These are phyloP conservation scores for Prunus yedoensis DNA, from an alignment of 331 rosid genomes.

Conservation along the genomic window DNA sequence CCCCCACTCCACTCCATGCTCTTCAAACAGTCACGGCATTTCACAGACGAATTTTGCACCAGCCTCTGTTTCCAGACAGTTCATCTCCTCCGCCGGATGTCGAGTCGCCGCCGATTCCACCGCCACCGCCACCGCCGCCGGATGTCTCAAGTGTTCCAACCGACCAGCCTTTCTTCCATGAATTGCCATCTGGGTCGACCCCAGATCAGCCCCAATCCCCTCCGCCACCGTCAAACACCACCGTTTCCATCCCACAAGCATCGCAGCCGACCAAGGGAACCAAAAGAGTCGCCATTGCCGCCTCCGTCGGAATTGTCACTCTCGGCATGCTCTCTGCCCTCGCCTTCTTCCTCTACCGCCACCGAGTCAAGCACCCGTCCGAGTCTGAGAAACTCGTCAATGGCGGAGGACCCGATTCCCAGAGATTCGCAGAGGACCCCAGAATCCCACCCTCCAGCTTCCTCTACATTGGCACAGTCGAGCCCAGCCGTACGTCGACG, in stretches of 20 bases:
- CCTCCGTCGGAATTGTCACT: slow-evolving; percentile 90
- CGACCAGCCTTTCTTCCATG: slow-evolving; percentile 80
- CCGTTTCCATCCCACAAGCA: slow-evolving; percentile 68
- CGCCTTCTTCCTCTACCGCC: slow-evolving; percentile 76
- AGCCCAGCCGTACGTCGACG: slow-evolving; percentile 55
- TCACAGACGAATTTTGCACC: slow-evolving; percentile 71
- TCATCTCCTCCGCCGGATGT: slow-evolving; percentile 51
- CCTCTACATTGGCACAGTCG: slow-evolving; percentile 92
- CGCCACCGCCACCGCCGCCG: slow-evolving; percentile 43
- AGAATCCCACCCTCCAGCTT: slow-evolving; percentile 65
- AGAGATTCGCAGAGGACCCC: slow-evolving; percentile 40
- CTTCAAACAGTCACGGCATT: not conserved
- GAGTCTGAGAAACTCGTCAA: slow-evolving; percentile 77
- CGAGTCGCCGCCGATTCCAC: slow-evolving; percentile 20
- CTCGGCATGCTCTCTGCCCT: slow-evolving; percentile 94
- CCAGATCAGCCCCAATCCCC: slow-evolving; percentile 56
- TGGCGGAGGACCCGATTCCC: slow-evolving; percentile 32
- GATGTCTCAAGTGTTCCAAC: slow-evolving; percentile 5
- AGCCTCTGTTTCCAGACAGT: slow-evolving; percentile 70
- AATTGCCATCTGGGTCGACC: slow-evolving; percentile 52
- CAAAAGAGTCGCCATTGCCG: slow-evolving; percentile 76
- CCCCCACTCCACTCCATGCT: slow-evolving; percentile 10
- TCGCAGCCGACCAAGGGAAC: slow-evolving; percentile 77
- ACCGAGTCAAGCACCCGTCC: slow-evolving; percentile 69
- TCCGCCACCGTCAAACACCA: slow-evolving; percentile 36